Conservation (phyloP, 208 protist species). For the Vickermania ingenoplastis region DNA sequence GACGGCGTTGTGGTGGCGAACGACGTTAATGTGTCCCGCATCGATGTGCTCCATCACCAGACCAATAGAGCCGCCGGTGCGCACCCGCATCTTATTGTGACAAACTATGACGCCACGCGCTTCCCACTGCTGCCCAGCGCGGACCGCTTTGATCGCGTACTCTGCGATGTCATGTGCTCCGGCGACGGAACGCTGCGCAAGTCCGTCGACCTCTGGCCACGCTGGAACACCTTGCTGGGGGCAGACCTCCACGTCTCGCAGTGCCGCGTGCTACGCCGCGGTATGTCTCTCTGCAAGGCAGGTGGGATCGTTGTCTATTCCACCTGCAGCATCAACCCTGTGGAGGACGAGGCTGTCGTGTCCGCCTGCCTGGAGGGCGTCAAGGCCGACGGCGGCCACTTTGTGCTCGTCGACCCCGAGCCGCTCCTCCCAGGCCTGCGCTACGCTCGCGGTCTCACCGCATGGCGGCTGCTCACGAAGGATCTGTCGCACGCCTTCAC, state of each 20-base stretch:
- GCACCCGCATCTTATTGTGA: slow-evolving; percentile 80
- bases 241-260: slow-evolving; percentile 82
- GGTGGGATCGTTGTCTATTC: slow-evolving; percentile 92
- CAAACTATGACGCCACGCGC: slow-evolving; percentile 76
- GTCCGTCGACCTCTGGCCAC: slow-evolving; percentile 86
- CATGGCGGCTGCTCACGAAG: slow-evolving; percentile 73
- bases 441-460: slow-evolving; percentile 52
- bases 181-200: slow-evolving; percentile 95
- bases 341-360: slow-evolving; percentile 94
- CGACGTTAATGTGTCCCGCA: slow-evolving; percentile 74
- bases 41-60: slow-evolving; percentile 82
- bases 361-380: slow-evolving; percentile 59
- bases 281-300: slow-evolving; percentile 64
- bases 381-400: slow-evolving; percentile 20
- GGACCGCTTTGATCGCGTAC: slow-evolving; percentile 82
- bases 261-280: slow-evolving; percentile 62
- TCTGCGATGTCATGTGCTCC: slow-evolving; percentile 94
- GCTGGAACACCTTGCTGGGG: slow-evolving; percentile 81
- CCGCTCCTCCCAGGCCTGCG: slow-evolving; percentile 63
- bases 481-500: slow-evolving; percentile 36
- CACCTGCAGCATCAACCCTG: slow-evolving; percentile 93
- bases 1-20: slow-evolving; percentile 85
- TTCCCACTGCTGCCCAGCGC: slow-evolving; percentile 58
- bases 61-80: slow-evolving; percentile 49
- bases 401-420: slow-evolving; percentile 79